A percentile compares a stretch with the other conserved stretches of the same genome.
phyloP scores from a whole-genome alignment of 108 stramenopile species.

The Schizochytrium sp. region DNA sequence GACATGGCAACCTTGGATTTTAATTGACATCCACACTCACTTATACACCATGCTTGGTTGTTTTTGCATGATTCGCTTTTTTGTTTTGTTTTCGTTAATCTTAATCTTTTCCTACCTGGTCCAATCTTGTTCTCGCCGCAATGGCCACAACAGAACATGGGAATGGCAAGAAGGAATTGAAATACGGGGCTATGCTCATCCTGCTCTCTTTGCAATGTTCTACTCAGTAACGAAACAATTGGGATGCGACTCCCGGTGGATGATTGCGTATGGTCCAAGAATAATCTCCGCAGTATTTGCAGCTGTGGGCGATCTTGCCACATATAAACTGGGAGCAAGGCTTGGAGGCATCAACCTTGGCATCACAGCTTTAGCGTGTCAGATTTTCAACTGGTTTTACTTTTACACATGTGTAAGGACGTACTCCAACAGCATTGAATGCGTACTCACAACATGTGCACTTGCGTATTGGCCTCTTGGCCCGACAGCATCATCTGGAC shows the following conservation, averaged over 20 bases:
- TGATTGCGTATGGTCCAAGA: constrained; percentile 10
- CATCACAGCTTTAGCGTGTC: not conserved
- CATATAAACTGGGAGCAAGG: not conserved
- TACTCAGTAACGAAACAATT: not conserved
- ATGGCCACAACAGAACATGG: not conserved
- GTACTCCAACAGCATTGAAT: constrained; percentile 48
- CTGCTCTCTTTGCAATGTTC: constrained; percentile 15
- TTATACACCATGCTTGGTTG: not conserved
- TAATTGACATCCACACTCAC: not conserved
- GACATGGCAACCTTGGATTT: no score
- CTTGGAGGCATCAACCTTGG: not conserved
- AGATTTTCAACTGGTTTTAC: constrained; percentile 46
- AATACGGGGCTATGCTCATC: constrained; percentile 50
- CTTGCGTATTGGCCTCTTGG: constrained; percentile 49
- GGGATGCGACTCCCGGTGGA: constrained; percentile 24
- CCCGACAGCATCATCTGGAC: not conserved
- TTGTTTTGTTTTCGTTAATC: not conserved
- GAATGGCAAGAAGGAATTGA: not conserved
- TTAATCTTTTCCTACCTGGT: not conserved
- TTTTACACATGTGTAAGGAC: constrained; percentile 49
- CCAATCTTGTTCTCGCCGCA: not conserved
- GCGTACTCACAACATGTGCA: not conserved
- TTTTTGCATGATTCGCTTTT: not conserved
- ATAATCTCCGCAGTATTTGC: not conserved
- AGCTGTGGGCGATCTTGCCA: not conserved